A percentile compares a stretch with the other conserved stretches of the same genome.
Conservation (phyloP, 164 flowering plant genomes). For the Sedum album region DNA sequence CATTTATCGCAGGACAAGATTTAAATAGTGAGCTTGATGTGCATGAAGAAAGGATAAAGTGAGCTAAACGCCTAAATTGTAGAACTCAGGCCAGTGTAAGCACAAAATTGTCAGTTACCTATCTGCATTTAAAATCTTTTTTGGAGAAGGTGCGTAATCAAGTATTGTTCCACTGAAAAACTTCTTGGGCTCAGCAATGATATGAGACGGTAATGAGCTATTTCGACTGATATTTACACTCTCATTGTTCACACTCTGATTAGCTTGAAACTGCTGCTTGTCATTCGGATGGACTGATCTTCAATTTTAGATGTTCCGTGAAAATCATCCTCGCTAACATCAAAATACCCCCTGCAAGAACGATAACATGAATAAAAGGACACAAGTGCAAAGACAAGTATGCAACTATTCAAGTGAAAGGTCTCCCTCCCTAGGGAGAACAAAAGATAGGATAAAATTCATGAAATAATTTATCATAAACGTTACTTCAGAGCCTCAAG, state of each 20-base stretch:
- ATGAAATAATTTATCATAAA: not conserved
- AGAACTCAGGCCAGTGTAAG: not conserved
- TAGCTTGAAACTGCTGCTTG: conserved; percentile 19
- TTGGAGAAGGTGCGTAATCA: conserved; percentile 46
- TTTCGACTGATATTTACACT: conserved; percentile 35
- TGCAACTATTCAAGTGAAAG: not conserved
- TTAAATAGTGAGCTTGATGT: not conserved
- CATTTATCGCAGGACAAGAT: not conserved
- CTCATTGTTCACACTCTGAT: conserved; percentile 28
- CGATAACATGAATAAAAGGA: not conserved
- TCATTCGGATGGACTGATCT: conserved; percentile 30
- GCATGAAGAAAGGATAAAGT: not conserved
- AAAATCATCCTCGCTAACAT: conserved; percentile 63
- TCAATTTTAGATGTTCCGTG: conserved; percentile 36
- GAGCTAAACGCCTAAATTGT: too few relatives aligned
- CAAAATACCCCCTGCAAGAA: conserved; percentile 62
- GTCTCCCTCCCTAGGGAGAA: not conserved
- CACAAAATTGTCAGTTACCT: conserved; percentile 29
- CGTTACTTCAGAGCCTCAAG: conserved; percentile 87
- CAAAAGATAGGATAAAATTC: not conserved
- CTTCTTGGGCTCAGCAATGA: conserved; percentile 29
- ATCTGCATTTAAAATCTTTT: conserved; percentile 46
- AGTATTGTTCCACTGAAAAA: conserved; percentile 57
- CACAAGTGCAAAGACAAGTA: not conserved
- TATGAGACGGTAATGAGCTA: conserved; percentile 29